phyloP scores from a whole-genome alignment of 1,284 basidiomycete genomes.

The Mycena sp. region DNA sequence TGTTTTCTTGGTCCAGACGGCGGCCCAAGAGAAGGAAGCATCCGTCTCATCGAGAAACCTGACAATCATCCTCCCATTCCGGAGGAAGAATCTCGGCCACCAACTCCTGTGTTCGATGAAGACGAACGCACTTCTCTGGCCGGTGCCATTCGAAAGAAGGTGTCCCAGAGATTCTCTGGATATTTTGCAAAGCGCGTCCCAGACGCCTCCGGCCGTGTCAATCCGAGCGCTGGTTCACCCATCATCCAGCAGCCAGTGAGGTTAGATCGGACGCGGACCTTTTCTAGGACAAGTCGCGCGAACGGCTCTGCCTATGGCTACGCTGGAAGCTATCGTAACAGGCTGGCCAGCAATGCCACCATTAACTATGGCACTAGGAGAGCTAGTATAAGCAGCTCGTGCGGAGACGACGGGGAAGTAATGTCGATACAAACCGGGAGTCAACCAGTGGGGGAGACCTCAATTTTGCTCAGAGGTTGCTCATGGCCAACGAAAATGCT shows the following conservation, averaged over 20 bases:
- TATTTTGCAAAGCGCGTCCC: conserved; percentile 61
- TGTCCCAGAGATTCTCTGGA: conserved; percentile 66
- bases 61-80: conserved; percentile 56
- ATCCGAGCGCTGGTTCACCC: conserved; percentile 42
- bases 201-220: conserved; percentile 30
- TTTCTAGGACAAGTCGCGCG: conserved; percentile 57
- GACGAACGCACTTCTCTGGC: conserved; percentile 46
- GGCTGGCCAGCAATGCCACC: conserved; percentile 57
- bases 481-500: conserved; percentile 92
- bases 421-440: conserved; percentile 47
- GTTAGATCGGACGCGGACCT: conserved; percentile 50
- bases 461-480: conserved; percentile 89
- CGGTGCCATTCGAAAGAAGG: conserved; percentile 49
- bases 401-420: conserved; percentile 60
- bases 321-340: conserved; percentile 59
- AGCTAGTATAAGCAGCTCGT: conserved; percentile 59
- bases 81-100: conserved; percentile 55
- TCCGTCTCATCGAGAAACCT: conserved; percentile 82
- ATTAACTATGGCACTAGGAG: conserved; percentile 51
- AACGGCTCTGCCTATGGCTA: conserved; percentile 87
- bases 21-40: conserved; percentile 85
- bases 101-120: conserved; percentile 59
- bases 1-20: conserved; percentile 93
- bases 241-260: conserved; percentile 17
- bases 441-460: conserved; percentile 60